phyloP scores from a whole-genome alignment of 164 flowering plant species.

The Malania oleifera region DNA sequence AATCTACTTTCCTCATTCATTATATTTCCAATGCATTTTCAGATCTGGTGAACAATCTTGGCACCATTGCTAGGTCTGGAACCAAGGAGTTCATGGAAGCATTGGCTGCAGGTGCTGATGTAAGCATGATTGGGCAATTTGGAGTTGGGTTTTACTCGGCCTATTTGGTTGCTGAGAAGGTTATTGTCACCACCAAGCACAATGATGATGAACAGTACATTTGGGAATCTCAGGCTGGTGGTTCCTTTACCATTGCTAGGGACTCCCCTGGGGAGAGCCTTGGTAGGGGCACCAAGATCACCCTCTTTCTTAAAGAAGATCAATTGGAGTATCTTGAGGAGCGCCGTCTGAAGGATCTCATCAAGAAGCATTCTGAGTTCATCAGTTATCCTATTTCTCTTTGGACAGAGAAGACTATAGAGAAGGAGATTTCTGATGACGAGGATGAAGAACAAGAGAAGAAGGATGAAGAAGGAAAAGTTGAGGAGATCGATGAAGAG shows the following conservation, averaged over 20 bases:
- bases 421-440: constrained; percentile 10
- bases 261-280: constrained; percentile 6
- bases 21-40: neutral
- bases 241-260: constrained; percentile 6
- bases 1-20: neutral
- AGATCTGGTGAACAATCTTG: constrained; percentile 9
- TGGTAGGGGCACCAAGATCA: constrained; percentile 9
- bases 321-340: constrained; percentile 11
- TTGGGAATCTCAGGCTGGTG: constrained; percentile 2
- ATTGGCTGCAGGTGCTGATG: constrained; percentile 6
- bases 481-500: constrained; percentile 9
- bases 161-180: constrained; percentile 11
- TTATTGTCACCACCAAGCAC: constrained; percentile 7
- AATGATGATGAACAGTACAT: constrained; percentile 9
- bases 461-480: constrained; percentile 6
- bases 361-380: constrained; percentile 6
- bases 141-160: no score
- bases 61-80: constrained; percentile 11
- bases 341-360: constrained; percentile 6
- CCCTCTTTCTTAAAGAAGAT: constrained; percentile 5
- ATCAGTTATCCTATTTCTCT: constrained; percentile 9
- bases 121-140: constrained; percentile 7
- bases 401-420: constrained; percentile 7
- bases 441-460: constrained; percentile 10
- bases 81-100: constrained; percentile 11